Evolutionary conservation across 2,329 filamentous ascomycete species (phyloP), one percentile per base, ranked within the genome.

Genomic region (Ramularia endophylla): DNA sequence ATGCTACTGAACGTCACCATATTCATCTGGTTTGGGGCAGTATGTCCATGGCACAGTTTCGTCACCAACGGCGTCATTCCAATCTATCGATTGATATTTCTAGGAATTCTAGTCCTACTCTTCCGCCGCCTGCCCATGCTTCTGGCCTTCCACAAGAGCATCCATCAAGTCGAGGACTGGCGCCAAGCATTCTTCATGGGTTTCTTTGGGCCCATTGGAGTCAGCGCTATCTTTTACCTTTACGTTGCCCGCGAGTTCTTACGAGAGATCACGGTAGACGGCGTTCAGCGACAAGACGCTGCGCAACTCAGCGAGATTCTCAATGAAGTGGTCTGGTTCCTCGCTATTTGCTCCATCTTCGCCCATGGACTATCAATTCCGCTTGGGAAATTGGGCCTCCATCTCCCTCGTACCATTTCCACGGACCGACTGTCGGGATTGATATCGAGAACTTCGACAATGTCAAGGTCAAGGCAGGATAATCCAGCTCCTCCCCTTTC

Each of bases 131-230:
- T 89, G 5, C 89, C 89, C 0, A 78, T 87, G 59, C 73, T 95
- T 0, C 76, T 87, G 38, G 76, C 73, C 0, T 70, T 90, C 63
- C 83, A 89, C 59, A 83, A 76, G 53, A 74, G 42, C 29, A 89
- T 95, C 32, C 84, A 77, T 20, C 87, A 94, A 59, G 88, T 95
- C 30, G 77, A 87, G 43, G 73, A 83, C 29, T 63, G 75, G 20
- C 75, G 77, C 3, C 87, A 94, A 52, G 87, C 87, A 2, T 66
- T 85, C 0, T 95, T 94, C 56, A 85, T 92, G 6, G 89, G 89
- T 0, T 95, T 94, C 68, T 95, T 95, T 51, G 89, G 89, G 0
- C 89, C 89, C 0, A 89, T 95, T 41, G 88, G 90, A 2, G 88
- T 95, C 1, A 87, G 85, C 12, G 89, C 87, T 1, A 77, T 95